Base-by-base conservation (phyloP, 106 monocot genomes). In the Alisma plantagoaquatica region DNA sequence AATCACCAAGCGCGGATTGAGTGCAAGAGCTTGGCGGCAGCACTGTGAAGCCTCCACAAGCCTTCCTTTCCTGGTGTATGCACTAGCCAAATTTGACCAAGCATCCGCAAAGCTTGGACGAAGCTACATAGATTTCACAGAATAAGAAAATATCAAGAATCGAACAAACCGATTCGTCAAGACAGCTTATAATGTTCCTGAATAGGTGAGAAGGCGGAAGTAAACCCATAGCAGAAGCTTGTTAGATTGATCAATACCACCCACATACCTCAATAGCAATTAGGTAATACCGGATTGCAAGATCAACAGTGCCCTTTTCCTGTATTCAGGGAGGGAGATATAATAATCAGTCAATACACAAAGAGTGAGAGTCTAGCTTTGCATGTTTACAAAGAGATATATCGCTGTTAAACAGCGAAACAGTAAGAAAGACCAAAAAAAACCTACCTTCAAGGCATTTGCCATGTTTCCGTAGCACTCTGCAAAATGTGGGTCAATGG, bases 391-490 rank as follows among this genome's bases (percentile, higher is more conserved):
- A n/a, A n/a, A n/a, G n/a, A n/a, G n/a, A n/a, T n/a, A n/a, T n/a
- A n/a, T n/a, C n/a, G n/a, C 17, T 30, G 14, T 29, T 11, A 35
- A 22, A 56, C 41, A 60, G 18, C 17, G n/a, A n/a, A n/a, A n/a
- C n/a, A n/a, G n/a, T n/a, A n/a, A n/a, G n/a, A n/a, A n/a, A n/a
- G n/a, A n/a, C n/a, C n/a, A n/a, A 51, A 49, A 7, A 10, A 12
- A 1, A 44, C 23, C 32, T 71, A 88, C 94, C 88, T 88, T 94
- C 88, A 80, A 88, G 31, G 94, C 94, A 88, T 94, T 94, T 42
- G 88, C 94, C 94, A 94, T 94, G 67, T 94, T 94, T 4, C 94
- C 94, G 64, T 84, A 94, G 61, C 88, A 94, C 64, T 94, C 94
- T 10, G 88, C 88, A 63, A 94, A 84, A 33, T 73, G 72, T 9